Evolutionary conservation across 164 flowering plant genomes (phyloP).

Genomic region (Berberis vulgaris): DNA sequence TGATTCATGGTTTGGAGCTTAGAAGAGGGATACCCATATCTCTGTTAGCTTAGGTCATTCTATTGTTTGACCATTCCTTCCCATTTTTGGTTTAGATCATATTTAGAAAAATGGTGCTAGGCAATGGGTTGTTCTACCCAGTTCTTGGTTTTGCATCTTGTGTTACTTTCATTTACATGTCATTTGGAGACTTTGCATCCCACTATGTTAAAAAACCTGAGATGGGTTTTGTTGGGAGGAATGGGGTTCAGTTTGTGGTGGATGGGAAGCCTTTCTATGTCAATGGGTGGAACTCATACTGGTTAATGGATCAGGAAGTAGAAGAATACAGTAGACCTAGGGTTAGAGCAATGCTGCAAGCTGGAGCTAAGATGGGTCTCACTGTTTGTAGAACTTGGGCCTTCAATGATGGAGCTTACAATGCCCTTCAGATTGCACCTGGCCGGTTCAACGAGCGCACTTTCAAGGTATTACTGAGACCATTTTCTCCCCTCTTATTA

Average conservation of each 20-base stretch:
- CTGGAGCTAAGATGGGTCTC: constrained; percentile 86
- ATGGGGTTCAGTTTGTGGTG: constrained; percentile 66
- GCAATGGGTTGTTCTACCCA: constrained; percentile 23
- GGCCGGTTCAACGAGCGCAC: constrained; percentile 62
- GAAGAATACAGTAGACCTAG: constrained; percentile 47
- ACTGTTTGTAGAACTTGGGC: constrained; percentile 99
- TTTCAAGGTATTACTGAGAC: constrained; percentile 44
- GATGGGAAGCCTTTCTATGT: constrained; percentile 67
- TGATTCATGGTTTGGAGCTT: too few species aligned
- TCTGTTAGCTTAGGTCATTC: neutral
- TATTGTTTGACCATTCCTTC: neutral
- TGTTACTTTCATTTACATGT: constrained; percentile 59
- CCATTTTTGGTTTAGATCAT: neutral
- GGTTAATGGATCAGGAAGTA: constrained; percentile 88
- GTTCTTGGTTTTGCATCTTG: constrained; percentile 67
- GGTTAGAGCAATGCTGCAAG: constrained; percentile 56
- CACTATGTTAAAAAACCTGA: constrained; percentile 18
- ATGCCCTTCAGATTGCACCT: constrained; percentile 87
- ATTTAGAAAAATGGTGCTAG: neutral
- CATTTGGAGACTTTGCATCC: constrained; percentile 41
- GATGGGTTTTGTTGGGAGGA: constrained; percentile 54
- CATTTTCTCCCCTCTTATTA: neutral
- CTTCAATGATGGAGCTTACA: constrained; percentile 83
- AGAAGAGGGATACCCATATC: neutral
- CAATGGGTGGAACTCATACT: constrained; percentile 94